These are phyloP conservation scores for Angophora floribunda DNA, from an alignment of 345 rosid genomes.

Conservation along the genomic window DNA sequence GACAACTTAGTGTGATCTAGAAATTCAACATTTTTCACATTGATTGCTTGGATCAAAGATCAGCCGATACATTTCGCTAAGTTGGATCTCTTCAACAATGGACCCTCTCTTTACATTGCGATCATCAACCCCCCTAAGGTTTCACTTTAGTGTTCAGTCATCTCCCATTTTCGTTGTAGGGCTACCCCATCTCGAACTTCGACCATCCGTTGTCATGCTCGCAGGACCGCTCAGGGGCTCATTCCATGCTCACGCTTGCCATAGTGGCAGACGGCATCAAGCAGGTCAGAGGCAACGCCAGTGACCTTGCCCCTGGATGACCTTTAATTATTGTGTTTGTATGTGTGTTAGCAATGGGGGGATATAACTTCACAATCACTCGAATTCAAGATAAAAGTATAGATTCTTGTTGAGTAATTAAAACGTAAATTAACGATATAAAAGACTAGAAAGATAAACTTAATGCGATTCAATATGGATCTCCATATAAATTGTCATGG, in stretches of 20 bases:
- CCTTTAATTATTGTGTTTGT: accelerated
- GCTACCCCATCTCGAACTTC: too few relatives aligned
- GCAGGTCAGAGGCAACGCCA: too few relatives aligned
- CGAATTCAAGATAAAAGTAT: background rate
- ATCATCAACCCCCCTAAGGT: background rate
- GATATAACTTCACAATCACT: background rate
- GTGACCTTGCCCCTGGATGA: background rate
- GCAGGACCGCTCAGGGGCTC: too few relatives aligned
- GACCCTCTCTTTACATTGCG: background rate
- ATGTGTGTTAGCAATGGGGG: background rate
- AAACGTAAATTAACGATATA: background rate
- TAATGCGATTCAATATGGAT: background rate
- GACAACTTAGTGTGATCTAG: background rate
- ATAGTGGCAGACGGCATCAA: accelerated
- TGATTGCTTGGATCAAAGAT: background rate
- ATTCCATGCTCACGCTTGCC: too few relatives aligned
- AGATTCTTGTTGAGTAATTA: background rate
- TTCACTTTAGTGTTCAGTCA: background rate
- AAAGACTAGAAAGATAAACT: background rate
- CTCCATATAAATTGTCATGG: background rate
- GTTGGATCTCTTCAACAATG: background rate
- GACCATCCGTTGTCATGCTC: too few relatives aligned
- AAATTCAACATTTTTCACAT: background rate
- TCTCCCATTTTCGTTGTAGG: background rate
- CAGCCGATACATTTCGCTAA: background rate